phyloP scores from a whole-genome alignment of 2,329 filamentous ascomycete species.

The Aspergillus spinulosporus region DNA sequence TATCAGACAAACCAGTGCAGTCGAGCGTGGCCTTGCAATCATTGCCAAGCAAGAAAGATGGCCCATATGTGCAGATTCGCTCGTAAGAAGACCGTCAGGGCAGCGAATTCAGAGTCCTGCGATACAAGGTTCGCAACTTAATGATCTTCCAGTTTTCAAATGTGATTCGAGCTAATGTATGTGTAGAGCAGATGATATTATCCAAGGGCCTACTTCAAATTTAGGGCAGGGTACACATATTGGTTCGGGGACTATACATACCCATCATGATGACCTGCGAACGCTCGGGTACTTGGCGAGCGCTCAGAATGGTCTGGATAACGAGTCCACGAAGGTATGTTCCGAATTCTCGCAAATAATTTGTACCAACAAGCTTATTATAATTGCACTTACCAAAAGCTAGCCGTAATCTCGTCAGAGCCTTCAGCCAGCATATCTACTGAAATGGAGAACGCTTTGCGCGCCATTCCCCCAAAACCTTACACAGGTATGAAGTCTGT shows the following conservation, averaged over 20 bases:
- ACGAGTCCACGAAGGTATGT: slow-evolving; percentile 1
- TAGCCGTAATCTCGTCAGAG: neutral
- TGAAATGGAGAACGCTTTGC: slow-evolving; percentile 37
- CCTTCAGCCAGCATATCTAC: slow-evolving; percentile 23
- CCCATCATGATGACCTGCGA: slow-evolving; percentile 17
- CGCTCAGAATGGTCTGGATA: neutral
- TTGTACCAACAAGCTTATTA: neutral
- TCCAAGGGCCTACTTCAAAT: neutral
- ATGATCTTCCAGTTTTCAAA: neutral
- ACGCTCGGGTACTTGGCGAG: slow-evolving; percentile 23
- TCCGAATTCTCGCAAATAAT: neutral
- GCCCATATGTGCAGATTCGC: slow-evolving; percentile 52
- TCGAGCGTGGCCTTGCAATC: slow-evolving; percentile 54
- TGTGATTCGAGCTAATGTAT: neutral
- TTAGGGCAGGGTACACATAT: neutral
- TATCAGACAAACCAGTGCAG: slow-evolving; percentile 43
- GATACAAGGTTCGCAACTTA: slow-evolving; percentile 17
- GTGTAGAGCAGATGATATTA: no score
- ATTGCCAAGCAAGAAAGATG: slow-evolving; percentile 51
- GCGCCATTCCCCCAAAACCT: slow-evolving; percentile 38
- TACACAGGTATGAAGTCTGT: slow-evolving; percentile 34
- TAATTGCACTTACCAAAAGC: slow-evolving; percentile 2
- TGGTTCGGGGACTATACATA: neutral
- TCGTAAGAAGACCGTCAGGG: slow-evolving; percentile 31
- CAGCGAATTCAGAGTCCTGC: slow-evolving; percentile 3